phyloP scores from a whole-genome alignment of 192 early-diverging fungal species.

The Coemansia sp. region DNA sequence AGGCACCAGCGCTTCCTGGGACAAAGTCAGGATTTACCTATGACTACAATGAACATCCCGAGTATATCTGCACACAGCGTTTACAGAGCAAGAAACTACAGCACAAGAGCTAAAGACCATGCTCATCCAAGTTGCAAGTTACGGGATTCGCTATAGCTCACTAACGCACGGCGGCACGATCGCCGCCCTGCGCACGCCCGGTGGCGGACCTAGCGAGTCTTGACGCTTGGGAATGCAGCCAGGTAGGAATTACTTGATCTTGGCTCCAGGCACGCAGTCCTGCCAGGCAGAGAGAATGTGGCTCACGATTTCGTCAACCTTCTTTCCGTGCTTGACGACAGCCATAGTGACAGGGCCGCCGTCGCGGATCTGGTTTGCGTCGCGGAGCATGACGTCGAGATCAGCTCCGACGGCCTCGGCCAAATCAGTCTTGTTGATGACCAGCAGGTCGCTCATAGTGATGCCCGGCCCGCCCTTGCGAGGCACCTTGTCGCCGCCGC shows the following conservation, averaged over 20 bases:
- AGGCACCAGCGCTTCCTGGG: neutral
- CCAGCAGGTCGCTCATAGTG: slow-evolving; percentile 87
- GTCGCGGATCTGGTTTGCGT: slow-evolving; percentile 82
- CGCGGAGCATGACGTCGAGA: slow-evolving; percentile 84
- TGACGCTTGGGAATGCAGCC: no score
- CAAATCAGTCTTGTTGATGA: slow-evolving; percentile 97
- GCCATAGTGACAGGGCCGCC: slow-evolving; percentile 87
- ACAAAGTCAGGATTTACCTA: slow-evolving; percentile 27
- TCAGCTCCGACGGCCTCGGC: slow-evolving; percentile 88
- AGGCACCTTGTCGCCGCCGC: slow-evolving; percentile 95
- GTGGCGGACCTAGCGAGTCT: no score
- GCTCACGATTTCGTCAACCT: slow-evolving; percentile 72
- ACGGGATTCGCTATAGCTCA: neutral
- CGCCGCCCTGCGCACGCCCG: no score
- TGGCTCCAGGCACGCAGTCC: slow-evolving; percentile 44
- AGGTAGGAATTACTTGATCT: slow-evolving; percentile 31
- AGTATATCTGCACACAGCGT: no score
- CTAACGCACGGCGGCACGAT: no score
- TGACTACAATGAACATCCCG: slow-evolving; percentile 47
- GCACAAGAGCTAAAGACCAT: neutral
- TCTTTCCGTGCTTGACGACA: slow-evolving; percentile 85
- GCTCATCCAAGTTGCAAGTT: neutral
- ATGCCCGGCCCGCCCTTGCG: slow-evolving; percentile 98
- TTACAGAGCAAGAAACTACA: no score
- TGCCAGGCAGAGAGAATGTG: slow-evolving; percentile 60